phyloP scores from a whole-genome alignment of 2,329 filamentous ascomycete genomes.

The Nothophaeocryptopus gaeumannii region DNA sequence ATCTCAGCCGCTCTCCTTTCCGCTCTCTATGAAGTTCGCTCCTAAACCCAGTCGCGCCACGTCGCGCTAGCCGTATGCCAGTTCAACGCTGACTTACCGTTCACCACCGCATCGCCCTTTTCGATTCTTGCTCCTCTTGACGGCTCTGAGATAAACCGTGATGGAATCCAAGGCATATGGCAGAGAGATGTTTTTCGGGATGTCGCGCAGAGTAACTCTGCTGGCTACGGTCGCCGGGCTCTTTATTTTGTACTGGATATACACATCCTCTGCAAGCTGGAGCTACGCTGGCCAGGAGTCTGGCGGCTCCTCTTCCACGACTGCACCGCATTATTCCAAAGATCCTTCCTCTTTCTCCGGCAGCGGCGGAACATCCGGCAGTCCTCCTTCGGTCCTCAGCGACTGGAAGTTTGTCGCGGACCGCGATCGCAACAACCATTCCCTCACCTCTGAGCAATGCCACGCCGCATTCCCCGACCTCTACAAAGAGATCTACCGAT shows the following conservation, averaged over 20 bases:
- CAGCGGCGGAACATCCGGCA: too few relatives aligned
- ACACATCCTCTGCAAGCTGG: background rate
- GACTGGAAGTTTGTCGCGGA: slow-evolving; percentile 15
- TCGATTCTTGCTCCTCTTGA: background rate
- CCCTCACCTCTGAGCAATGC: slow-evolving; percentile 33
- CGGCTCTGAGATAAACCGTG: slow-evolving; percentile 9
- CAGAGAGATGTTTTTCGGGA: slow-evolving; percentile 18
- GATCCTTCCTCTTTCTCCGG: too few relatives aligned
- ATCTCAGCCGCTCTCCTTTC: too few relatives aligned
- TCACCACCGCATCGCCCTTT: background rate
- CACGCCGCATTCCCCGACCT: slow-evolving; percentile 33
- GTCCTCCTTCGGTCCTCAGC: too few relatives aligned
- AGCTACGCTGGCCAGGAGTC: too few relatives aligned
- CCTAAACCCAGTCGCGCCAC: too few relatives aligned
- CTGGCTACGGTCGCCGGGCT: slow-evolving; percentile 10
- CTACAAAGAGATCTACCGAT: slow-evolving; percentile 35
- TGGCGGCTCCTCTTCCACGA: too few relatives aligned
- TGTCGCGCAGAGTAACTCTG: slow-evolving; percentile 13
- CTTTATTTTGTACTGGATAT: slow-evolving; percentile 3
- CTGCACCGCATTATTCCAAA: too few relatives aligned
- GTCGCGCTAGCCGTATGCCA: too few relatives aligned
- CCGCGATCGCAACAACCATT: slow-evolving; percentile 33
- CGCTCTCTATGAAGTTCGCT: too few relatives aligned
- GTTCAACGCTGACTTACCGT: too few relatives aligned
- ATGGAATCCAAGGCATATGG: slow-evolving; percentile 9